These are phyloP conservation scores for Endocarpon pusillum DNA, from an alignment of 495 filamentous ascomycete genomes.

Conservation along the genomic window DNA sequence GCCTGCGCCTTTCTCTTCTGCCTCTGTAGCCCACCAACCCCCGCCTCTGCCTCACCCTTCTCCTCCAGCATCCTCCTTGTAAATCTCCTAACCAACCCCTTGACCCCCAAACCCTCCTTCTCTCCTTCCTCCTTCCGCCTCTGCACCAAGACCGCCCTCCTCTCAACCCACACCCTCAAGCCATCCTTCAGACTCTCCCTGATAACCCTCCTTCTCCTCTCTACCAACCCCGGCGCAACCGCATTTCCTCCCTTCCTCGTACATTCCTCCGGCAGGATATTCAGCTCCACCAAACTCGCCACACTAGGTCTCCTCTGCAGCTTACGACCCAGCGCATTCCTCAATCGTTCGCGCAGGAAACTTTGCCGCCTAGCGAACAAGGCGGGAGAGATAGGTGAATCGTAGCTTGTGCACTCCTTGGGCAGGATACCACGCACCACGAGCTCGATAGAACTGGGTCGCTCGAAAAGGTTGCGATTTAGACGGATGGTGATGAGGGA, in stretches of 20 bases:
- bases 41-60: constrained; percentile 4
- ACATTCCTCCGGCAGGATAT: constrained; percentile 2
- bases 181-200: constrained; percentile 6
- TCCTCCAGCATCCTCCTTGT: constrained; percentile 8
- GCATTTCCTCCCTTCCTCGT: not conserved
- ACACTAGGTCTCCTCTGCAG: not conserved
- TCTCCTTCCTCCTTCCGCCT: constrained; percentile 7
- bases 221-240: constrained; percentile 4
- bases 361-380: not conserved
- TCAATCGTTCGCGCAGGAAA: not conserved
- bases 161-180: constrained; percentile 6
- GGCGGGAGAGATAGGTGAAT: not conserved
- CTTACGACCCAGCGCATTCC: not conserved
- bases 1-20: constrained; percentile 6
- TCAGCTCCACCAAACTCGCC: not conserved
- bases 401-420: constrained; percentile 3
- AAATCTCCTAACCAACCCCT: constrained; percentile 12
- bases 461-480: constrained; percentile 14
- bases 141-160: constrained; percentile 2
- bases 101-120: constrained; percentile 8
- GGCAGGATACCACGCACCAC: constrained; percentile 19
- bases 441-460: constrained; percentile 13
- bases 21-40: constrained; percentile 1
- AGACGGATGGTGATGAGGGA: constrained; percentile 33
- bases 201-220: constrained; percentile 3